Evolutionary conservation across 805 yeast species (phyloP), one percentile per base, ranked within the genome.

Genomic region (Komagataella pastoris): DNA sequence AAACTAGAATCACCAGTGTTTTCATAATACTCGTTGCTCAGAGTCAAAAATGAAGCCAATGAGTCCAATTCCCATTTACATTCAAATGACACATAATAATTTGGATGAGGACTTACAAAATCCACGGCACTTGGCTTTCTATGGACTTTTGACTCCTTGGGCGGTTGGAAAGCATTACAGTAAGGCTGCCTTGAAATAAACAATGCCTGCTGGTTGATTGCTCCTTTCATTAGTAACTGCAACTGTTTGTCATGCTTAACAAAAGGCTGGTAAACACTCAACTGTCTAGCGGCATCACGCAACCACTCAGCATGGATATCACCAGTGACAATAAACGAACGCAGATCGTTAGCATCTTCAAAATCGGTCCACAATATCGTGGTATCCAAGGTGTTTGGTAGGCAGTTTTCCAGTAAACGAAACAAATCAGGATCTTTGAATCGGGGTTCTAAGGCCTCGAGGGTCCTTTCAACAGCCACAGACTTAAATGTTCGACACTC

Each of bases 241-340:
- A 88, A 68, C 2, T 57, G 53, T 1, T 62, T 56, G 58, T 88
- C 93, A 51, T 74, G 60, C 45, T 67, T 66, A 12, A 81, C 66
- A 19, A 87, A 71, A 6, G 79, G 79, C 58, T 83, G 81, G 63
- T 88, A 89, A 2, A 85, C 86, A 3, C 87, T 76, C 49, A 88
- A 66, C 61, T 88, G 97, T 57, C 93, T 71, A 0, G 95, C 87
- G 1, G 95, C 81, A 64, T 88, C 97, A 51, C 97, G 68, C 49
- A 88, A 68, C 97, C 97, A 88, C 65, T 88, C 96, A 2, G 96
- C 96, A 63, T 87, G 89, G 52, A 88, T 88, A 61, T 88, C 97
- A 7, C 97, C 97, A 0, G 97, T 88, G 36, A 88, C 91, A 1
- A 88, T 77, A 65, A 88, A 88, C 0, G 95, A 73, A 55, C 80